Percentiles rank a stretch among this genome's conserved stretches.
Evolutionary conservation across 208 protist species (phyloP).

Genomic region (Sergeia podlipaevii): DNA sequence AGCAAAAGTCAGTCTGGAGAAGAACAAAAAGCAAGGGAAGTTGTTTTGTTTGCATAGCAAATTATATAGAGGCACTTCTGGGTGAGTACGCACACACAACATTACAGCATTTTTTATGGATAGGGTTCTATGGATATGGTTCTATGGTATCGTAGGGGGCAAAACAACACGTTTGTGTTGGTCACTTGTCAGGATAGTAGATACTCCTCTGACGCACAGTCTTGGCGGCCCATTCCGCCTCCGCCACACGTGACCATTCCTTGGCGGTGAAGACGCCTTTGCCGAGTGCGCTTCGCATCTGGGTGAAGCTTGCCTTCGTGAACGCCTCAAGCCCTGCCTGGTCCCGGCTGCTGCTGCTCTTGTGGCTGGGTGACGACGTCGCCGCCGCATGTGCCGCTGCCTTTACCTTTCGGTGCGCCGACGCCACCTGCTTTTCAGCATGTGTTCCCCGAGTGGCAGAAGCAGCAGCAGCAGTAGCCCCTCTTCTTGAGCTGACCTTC

Average conservation of each 20-base stretch:
- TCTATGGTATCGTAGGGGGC: neutral
- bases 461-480: neutral
- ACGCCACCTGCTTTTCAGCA: neutral
- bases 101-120: neutral
- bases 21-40: neutral
- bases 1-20: neutral
- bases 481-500: conserved; percentile 3
- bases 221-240: conserved; percentile 58
- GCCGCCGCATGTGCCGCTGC: conserved; percentile 3
- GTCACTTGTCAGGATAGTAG: conserved; percentile 10
- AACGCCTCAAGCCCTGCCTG: conserved; percentile 13
- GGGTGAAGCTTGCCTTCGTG: conserved; percentile 7
- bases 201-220: conserved; percentile 43
- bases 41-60: neutral
- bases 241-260: conserved; percentile 65
- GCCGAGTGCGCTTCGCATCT: conserved; percentile 13
- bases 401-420: neutral
- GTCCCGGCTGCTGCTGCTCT: too few relatives aligned
- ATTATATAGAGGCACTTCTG: too few relatives aligned
- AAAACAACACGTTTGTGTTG: neutral
- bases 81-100: neutral
- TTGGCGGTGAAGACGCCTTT: conserved; percentile 13
- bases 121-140: conserved; percentile 14
- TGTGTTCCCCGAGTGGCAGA: neutral
- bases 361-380: too few relatives aligned